Conservation (phyloP, 345 rosid genomes). For the Citrus cavaleriei region DNA sequence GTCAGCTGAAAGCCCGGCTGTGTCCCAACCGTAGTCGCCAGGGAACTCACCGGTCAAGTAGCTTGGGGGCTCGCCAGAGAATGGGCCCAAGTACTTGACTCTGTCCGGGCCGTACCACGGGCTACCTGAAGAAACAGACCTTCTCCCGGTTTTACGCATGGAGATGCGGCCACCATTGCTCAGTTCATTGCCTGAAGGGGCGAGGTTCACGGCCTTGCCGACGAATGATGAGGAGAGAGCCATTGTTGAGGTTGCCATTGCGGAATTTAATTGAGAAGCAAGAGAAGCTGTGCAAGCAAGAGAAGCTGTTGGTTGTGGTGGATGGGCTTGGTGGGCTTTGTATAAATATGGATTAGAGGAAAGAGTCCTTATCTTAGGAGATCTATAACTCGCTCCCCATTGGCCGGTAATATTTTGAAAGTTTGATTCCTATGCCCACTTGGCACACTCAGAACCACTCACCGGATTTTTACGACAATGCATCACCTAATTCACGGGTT, state of each 20-base stretch:
- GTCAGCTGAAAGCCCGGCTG: slow-evolving; percentile 86
- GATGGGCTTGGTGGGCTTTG: slow-evolving; percentile 1
- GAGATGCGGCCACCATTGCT: slow-evolving; percentile 38
- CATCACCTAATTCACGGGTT: background rate
- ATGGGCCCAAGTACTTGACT: slow-evolving; percentile 74
- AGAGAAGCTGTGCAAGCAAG: background rate
- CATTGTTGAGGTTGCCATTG: slow-evolving; percentile 53
- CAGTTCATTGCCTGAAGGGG: slow-evolving; percentile 32
- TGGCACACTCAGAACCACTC: too few relatives aligned
- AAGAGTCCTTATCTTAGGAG: too few relatives aligned
- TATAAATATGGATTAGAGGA: slow-evolving; percentile 5
- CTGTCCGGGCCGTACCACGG: slow-evolving; percentile 79
- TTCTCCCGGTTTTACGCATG: slow-evolving; percentile 42
- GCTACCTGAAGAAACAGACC: slow-evolving; percentile 43
- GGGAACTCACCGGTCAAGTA: slow-evolving; percentile 85
- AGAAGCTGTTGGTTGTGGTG: background rate
- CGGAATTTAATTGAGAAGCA: background rate
- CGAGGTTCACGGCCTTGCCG: slow-evolving; percentile 45
- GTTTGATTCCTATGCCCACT: slow-evolving; percentile 1
- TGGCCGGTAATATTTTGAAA: too few relatives aligned
- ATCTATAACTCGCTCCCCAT: too few relatives aligned
- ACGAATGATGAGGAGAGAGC: slow-evolving; percentile 56
- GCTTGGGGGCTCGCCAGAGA: slow-evolving; percentile 61
- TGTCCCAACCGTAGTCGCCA: slow-evolving; percentile 75
- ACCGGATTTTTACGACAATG: background rate